phyloP scores from a whole-genome alignment of 495 filamentous ascomycete species.

The Penicillium fimorum region DNA sequence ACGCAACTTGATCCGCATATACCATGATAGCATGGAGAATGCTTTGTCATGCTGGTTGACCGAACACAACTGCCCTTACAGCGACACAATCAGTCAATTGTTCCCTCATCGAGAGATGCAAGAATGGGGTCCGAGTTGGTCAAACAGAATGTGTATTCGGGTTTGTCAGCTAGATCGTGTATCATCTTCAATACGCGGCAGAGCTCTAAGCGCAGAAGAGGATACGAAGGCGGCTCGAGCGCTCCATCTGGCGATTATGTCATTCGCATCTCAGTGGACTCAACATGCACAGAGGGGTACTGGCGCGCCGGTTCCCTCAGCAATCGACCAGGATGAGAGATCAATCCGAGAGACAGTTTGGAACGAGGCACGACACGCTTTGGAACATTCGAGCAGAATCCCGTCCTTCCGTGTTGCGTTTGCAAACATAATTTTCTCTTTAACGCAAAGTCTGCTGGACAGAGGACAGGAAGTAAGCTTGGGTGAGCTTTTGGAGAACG shows the following conservation, averaged over 20 bases:
- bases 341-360: constrained; percentile 41
- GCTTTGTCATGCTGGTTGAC: constrained; percentile 49
- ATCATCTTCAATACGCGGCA: constrained; percentile 25
- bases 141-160: constrained; percentile 44
- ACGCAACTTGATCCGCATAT: constrained; percentile 40
- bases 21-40: constrained; percentile 50
- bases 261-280: constrained; percentile 50
- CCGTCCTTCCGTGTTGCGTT: constrained; percentile 47
- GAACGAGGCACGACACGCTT: constrained; percentile 41
- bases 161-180: constrained; percentile 43
- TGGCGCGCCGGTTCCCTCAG: constrained; percentile 3
- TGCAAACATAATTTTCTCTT: constrained; percentile 46
- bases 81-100: constrained; percentile 10
- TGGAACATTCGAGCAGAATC: constrained; percentile 34
- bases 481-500: constrained; percentile 35
- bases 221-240: constrained; percentile 36
- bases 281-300: constrained; percentile 27
- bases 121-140: constrained; percentile 44
- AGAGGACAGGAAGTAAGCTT: constrained; percentile 16
- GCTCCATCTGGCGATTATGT: constrained; percentile 42
- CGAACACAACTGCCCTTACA: constrained; percentile 47
- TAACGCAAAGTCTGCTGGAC: constrained; percentile 42
- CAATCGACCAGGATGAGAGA: constrained; percentile 28
- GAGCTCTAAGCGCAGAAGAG: constrained; percentile 34
- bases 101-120: constrained; percentile 9